A percentile compares a stretch with the other conserved stretches of the same genome.
Conservation (phyloP, 2,329 filamentous ascomycete genomes). For the Lasiodiplodia gonubiensis region DNA sequence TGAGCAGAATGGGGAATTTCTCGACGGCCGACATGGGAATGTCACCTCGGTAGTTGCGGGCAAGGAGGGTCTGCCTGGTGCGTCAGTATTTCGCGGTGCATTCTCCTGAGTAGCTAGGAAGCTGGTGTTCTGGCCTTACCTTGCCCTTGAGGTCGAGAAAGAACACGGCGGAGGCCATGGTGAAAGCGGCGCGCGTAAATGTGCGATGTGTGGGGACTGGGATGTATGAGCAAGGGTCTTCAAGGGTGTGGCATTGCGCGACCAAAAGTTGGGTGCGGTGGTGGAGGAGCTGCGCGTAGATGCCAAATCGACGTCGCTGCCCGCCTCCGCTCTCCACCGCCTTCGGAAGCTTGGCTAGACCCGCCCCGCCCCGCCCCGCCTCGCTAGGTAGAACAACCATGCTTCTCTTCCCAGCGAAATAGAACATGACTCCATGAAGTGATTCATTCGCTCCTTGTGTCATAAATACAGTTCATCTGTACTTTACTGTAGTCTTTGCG, state of each 20-base stretch:
- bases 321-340: conserved; percentile 15
- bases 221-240: neutral
- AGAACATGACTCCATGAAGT: neutral
- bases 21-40: conserved; percentile 99
- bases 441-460: neutral
- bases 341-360: conserved; percentile 2
- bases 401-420: neutral
- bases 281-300: conserved; percentile 24
- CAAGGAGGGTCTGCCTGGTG: conserved; percentile 82
- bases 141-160: conserved; percentile 99
- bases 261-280: conserved; percentile 4
- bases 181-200: conserved; percentile 33
- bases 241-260: conserved; percentile 23
- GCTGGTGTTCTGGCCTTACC: conserved; percentile 58
- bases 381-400: neutral
- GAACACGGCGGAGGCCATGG: conserved; percentile 96
- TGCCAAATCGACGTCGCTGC: conserved; percentile 26
- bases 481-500: neutral
- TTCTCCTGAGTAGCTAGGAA: conserved; percentile 31
- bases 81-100: conserved; percentile 34
- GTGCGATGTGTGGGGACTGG: neutral
- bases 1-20: conserved; percentile 93
- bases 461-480: neutral
- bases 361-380: neutral
- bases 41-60: conserved; percentile 97